phyloP scores from a whole-genome alignment of 169 alveolate genomes.

The Eimeria tenella region DNA sequence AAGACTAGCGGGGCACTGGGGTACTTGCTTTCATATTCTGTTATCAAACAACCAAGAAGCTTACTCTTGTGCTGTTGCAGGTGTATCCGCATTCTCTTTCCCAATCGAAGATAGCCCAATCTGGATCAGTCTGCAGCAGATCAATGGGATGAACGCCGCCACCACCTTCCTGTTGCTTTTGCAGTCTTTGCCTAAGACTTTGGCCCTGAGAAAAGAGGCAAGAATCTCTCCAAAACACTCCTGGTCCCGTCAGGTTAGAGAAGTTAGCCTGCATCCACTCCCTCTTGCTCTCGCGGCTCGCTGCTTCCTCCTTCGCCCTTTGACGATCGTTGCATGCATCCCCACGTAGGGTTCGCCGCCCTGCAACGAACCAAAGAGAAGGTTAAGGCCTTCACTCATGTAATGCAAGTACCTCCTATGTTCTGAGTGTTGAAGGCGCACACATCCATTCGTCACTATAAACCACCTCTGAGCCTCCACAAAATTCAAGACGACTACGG shows the following conservation, averaged over 20 bases:
- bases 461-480: too few relatives aligned
- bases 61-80: conserved; percentile 54
- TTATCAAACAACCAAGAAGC: neutral
- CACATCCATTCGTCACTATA: too few relatives aligned
- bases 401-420: too few relatives aligned
- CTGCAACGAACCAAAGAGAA: neutral
- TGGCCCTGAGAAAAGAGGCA: conserved; percentile 81
- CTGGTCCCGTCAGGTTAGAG: conserved; percentile 86
- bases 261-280: conserved; percentile 86
- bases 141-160: conserved; percentile 62
- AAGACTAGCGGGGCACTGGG: neutral
- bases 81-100: conserved; percentile 67
- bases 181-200: conserved; percentile 79
- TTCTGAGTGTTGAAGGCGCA: too few relatives aligned
- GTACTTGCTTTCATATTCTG: neutral
- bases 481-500: neutral
- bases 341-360: conserved; percentile 60
- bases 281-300: conserved; percentile 82
- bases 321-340: conserved; percentile 72
- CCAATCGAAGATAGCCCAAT: conserved; percentile 67
- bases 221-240: conserved; percentile 84
- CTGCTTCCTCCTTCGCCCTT: conserved; percentile 81
- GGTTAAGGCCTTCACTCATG: too few relatives aligned
- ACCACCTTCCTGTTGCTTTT: conserved; percentile 36
- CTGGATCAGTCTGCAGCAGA: conserved; percentile 56